Base-by-base conservation (phyloP, 2,329 filamentous ascomycete species). In the Dichotomopilus funicola region DNA sequence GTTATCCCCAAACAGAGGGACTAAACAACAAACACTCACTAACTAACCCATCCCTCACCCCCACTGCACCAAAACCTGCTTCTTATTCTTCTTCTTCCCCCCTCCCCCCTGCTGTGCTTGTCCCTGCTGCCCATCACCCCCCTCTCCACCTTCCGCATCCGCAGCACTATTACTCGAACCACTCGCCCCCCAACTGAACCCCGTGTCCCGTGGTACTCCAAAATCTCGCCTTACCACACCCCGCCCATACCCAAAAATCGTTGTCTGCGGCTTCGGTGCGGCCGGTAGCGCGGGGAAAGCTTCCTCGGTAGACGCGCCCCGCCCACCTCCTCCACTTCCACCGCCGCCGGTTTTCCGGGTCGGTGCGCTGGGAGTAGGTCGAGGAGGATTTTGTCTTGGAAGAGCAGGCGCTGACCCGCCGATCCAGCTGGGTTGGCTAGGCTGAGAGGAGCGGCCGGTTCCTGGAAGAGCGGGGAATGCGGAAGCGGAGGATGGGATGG, bases 281-380 rank as follows among this genome's bases (percentile, higher is more conserved):
- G 84, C 78, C 0, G 91, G 91, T 1, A 96, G 78, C 1, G 90
- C 86, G 0, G 91, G 92, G 71, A 96, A 96, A 0, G 85, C 83
- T 59, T 91, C 86, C 45, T 73, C 72, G 47, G 68, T 71, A 2
- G 40, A 35, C 6, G 31, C 10, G 4, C 41, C 37, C 36, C 38
- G 49, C 31, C 6, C 31, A 13, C 19, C 19, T 27, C 19, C 19
- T 27, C 40, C 49, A 41, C 12, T 8, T 3, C 41, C 42, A 12
- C 47, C 40, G 36, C n/a, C 43, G 33, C 40, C n/a, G 27, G 46
- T 45, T 5, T 10, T 13, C 44, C 33, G 9, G 33, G 13, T 38
- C 31, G 12, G 41, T 27, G 19, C 19, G 19, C 19, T 27, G n/a
- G 19, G 1, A 40, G 19, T 4, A 3, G 46, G 27, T 2, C n/a